phyloP scores from a whole-genome alignment of 2,329 filamentous ascomycete genomes.

The Colletotrichum somersetense region DNA sequence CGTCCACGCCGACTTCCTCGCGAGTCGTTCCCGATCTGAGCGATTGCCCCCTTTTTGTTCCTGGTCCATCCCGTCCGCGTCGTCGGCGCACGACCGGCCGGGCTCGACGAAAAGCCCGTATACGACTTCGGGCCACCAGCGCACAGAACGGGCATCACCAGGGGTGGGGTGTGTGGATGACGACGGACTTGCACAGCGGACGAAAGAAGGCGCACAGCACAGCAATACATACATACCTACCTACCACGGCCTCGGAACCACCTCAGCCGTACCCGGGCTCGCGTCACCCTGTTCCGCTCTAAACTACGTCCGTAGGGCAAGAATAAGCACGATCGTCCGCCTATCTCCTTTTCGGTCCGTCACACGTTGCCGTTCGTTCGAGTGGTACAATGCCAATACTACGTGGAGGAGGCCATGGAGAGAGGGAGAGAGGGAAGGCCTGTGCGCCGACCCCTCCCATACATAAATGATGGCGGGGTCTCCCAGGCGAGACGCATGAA shows the following conservation, averaged over 20 bases:
- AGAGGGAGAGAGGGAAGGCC: neutral
- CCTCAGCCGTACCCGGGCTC: constrained; percentile 5
- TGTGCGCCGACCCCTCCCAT: constrained; percentile 12
- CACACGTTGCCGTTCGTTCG: neutral
- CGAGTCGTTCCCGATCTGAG: neutral
- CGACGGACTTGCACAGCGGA: neutral
- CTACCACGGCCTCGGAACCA: constrained; percentile 17
- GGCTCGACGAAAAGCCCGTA: constrained; percentile 13
- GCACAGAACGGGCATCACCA: neutral
- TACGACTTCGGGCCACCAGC: constrained; percentile 20
- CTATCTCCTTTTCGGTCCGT: constrained; percentile 11
- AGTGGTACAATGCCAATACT: neutral
- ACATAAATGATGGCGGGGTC: constrained; percentile 33
- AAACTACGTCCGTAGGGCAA: constrained; percentile 27
- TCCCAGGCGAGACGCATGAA: constrained; percentile 40
- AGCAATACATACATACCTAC: neutral
- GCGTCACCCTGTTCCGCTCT: constrained; percentile 2
- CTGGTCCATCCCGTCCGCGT: constrained; percentile 14
- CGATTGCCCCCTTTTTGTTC: constrained; percentile 4
- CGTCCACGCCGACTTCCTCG: neutral
- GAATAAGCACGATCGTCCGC: constrained; percentile 39
- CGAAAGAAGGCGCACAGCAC: neutral
- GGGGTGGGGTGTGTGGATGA: neutral
- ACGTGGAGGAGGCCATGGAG: neutral
- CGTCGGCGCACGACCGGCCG: neutral